Conservation (phyloP, 1,284 basidiomycete genomes). For the Leccinum angustisporum region DNA sequence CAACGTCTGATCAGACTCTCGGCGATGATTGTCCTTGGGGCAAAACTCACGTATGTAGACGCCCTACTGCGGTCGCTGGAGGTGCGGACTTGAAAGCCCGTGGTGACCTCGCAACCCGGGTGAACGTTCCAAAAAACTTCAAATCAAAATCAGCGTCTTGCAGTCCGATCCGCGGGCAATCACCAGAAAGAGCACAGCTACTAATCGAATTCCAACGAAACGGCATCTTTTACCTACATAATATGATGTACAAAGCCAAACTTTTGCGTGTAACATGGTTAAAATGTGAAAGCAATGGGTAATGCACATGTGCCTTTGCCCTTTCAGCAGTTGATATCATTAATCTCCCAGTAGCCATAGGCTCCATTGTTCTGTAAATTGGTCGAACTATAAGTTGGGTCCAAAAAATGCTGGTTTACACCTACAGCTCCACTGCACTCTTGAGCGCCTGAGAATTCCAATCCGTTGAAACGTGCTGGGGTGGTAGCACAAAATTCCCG, state of each 20-base stretch:
- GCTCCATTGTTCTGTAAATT: neutral
- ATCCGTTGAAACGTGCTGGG: neutral
- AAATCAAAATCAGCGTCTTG: neutral
- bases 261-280: neutral
- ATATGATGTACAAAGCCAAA: neutral
- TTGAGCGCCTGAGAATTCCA: neutral
- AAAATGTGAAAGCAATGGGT: neutral
- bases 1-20: no score
- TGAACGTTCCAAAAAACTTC: neutral
- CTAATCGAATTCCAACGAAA: neutral
- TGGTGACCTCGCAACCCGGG: neutral
- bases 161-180: neutral
- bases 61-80: no score
- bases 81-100: no score
- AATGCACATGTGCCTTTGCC: neutral
- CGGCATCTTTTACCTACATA: neutral
- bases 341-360: neutral
- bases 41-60: no score
- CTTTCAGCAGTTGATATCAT: neutral
- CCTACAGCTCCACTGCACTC: neutral
- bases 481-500: neutral
- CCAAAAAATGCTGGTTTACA: neutral
- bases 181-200: no score
- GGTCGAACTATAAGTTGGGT: neutral
- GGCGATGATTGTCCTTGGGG: no score